Conservation (phyloP, 495 filamentous ascomycete species). For the Neurospora sp. region DNA sequence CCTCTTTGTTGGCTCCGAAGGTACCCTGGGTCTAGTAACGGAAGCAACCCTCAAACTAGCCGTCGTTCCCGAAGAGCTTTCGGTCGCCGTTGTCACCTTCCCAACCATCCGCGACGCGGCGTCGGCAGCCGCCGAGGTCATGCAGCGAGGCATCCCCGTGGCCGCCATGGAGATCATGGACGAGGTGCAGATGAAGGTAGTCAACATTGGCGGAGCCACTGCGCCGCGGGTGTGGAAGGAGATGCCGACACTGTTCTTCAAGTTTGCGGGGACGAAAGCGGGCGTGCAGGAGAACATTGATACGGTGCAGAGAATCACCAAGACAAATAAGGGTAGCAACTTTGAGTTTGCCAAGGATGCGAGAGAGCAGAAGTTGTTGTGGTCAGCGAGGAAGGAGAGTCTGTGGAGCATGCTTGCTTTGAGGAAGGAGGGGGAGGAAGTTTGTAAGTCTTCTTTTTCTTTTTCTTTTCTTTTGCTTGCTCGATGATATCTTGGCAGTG, state of each 20-base stretch:
- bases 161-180: constrained; percentile 80
- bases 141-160: constrained; percentile 63
- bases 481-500: neutral
- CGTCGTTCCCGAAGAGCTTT: constrained; percentile 59
- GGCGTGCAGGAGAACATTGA: constrained; percentile 60
- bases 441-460: constrained; percentile 31
- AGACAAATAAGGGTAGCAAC: constrained; percentile 48
- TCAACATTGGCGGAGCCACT: constrained; percentile 63
- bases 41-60: constrained; percentile 68
- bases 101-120: constrained; percentile 64
- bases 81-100: constrained; percentile 69
- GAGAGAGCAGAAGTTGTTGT: constrained; percentile 59
- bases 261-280: constrained; percentile 64
- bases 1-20: constrained; percentile 69
- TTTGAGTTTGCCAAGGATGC: constrained; percentile 65
- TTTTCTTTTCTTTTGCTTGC: neutral
- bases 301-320: constrained; percentile 55
- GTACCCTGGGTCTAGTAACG: constrained; percentile 68
- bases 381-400: constrained; percentile 67
- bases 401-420: constrained; percentile 69
- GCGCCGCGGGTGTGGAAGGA: constrained; percentile 62
- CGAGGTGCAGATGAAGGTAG: constrained; percentile 70
- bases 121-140: constrained; percentile 55
- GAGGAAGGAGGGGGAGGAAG: constrained; percentile 48
- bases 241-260: constrained; percentile 73